Evolutionary conservation across 2,329 filamentous ascomycete species (phyloP).

Genomic region (Neofusicoccum cordaticola): DNA sequence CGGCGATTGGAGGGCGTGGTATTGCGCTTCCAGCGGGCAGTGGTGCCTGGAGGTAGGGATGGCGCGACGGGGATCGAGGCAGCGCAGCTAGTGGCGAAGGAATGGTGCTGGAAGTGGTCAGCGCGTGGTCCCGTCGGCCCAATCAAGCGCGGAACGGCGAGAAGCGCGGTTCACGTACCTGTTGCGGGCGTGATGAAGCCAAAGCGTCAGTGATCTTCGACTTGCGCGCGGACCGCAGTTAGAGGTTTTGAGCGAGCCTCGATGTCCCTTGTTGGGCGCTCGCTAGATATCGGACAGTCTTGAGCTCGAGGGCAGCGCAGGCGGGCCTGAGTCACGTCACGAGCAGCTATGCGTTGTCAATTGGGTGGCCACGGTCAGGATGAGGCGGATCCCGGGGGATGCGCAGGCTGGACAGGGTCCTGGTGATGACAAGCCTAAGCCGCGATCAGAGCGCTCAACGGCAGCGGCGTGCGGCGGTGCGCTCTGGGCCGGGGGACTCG

Average conservation of each 20-base stretch:
- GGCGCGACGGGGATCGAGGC: constrained; percentile 27
- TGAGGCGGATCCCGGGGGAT: constrained; percentile 32
- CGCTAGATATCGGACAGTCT: constrained; percentile 28
- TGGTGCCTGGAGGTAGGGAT: constrained; percentile 23
- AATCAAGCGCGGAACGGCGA: constrained; percentile 24
- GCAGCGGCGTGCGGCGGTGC: constrained; percentile 6
- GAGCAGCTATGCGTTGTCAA: constrained; percentile 42
- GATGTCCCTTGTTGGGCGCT: constrained; percentile 33
- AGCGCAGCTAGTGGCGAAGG: constrained; percentile 30
- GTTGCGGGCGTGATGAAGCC: constrained; percentile 22
- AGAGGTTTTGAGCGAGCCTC: constrained; percentile 25
- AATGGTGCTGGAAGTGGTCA: constrained; percentile 32
- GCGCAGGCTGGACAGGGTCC: constrained; percentile 31
- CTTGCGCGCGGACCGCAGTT: constrained; percentile 18
- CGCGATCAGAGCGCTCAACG: constrained; percentile 3
- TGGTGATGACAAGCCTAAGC: constrained; percentile 17
- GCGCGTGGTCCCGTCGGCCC: constrained; percentile 29
- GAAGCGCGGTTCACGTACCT: constrained; percentile 21
- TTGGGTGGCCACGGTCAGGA: constrained; percentile 35
- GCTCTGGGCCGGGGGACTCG: constrained; percentile 1
- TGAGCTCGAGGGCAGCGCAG: constrained; percentile 30
- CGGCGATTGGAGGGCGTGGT: constrained; percentile 28
- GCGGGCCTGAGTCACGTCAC: constrained; percentile 36
- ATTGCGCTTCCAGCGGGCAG: constrained; percentile 7
- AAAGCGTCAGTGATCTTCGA: constrained; percentile 12